phyloP scores from a whole-genome alignment of 2,329 filamentous ascomycete species.

The Tolypocladium capitatum region DNA sequence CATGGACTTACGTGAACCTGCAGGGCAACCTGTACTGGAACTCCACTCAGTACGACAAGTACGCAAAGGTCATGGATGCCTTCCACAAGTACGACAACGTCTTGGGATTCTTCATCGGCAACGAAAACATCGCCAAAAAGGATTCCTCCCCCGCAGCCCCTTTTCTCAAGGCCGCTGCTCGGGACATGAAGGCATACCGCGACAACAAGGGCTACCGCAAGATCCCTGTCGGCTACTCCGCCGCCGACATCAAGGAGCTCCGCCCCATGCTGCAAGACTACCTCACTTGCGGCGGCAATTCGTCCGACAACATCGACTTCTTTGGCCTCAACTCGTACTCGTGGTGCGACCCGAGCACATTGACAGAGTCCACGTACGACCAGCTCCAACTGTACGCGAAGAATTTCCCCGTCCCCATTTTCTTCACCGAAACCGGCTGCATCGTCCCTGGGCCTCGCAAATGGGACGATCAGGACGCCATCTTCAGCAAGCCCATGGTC shows the following conservation, averaged over 20 bases:
- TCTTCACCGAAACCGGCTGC: slow-evolving; percentile 84
- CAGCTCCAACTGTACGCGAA: slow-evolving; percentile 53
- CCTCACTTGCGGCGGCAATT: slow-evolving; percentile 62
- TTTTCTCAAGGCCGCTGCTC: slow-evolving; percentile 68
- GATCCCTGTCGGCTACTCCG: slow-evolving; percentile 78
- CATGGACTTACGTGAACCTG: background rate
- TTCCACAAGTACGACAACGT: slow-evolving; percentile 70
- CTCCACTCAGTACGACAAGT: slow-evolving; percentile 53
- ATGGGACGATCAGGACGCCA: slow-evolving; percentile 61
- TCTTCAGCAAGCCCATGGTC: slow-evolving; percentile 63
- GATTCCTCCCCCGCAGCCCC: slow-evolving; percentile 54
- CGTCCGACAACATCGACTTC: slow-evolving; percentile 63
- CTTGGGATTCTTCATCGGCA: slow-evolving; percentile 76
- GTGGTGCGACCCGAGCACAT: slow-evolving; percentile 53
- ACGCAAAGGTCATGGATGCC: slow-evolving; percentile 59
- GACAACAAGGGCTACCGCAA: slow-evolving; percentile 62
- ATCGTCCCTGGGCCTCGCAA: slow-evolving; percentile 48
- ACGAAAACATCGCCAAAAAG: slow-evolving; percentile 62
- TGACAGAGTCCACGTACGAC: slow-evolving; percentile 53
- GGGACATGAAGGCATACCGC: slow-evolving; percentile 74
- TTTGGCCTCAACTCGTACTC: slow-evolving; percentile 79
- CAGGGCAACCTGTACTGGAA: slow-evolving; percentile 58
- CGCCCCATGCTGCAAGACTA: slow-evolving; percentile 54
- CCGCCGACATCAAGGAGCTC: slow-evolving; percentile 64
- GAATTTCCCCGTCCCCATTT: slow-evolving; percentile 69